Evolutionary conservation across 257 asterid genomes (phyloP).

Genomic region (Salvia splendens): DNA sequence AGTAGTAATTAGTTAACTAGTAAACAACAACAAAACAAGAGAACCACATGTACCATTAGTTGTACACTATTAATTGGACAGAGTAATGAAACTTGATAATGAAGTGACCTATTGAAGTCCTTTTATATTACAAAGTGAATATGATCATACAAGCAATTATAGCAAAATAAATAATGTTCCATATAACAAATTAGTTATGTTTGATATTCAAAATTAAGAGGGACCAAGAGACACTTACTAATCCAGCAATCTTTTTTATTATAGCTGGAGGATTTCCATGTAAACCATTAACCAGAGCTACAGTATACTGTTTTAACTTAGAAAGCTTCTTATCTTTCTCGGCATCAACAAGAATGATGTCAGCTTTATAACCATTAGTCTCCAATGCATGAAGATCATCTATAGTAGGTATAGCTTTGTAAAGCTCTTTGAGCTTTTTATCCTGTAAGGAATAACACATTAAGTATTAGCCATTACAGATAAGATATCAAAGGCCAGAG

Average conservation of each 20-base stretch:
- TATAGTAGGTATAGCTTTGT: constrained; percentile 75
- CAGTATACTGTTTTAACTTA: constrained; percentile 77
- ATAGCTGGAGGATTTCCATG: constrained; percentile 71
- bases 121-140: constrained; percentile 5
- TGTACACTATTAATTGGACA: neutral
- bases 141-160: constrained; percentile 10
- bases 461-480: constrained; percentile 15
- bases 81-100: constrained; percentile 11
- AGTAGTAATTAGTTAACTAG: constrained; percentile 12
- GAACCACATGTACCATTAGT: neutral
- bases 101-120: constrained; percentile 18
- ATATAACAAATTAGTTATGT: constrained; percentile 9
- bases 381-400: constrained; percentile 84
- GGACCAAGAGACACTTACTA: constrained; percentile 60
- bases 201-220: constrained; percentile 4
- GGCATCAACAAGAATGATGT: constrained; percentile 81
- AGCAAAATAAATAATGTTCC: neutral
- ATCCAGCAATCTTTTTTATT: constrained; percentile 92
- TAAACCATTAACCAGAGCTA: constrained; percentile 81
- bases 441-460: constrained; percentile 52
- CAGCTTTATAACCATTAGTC: constrained; percentile 73
- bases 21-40: constrained; percentile 4
- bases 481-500: constrained; percentile 6
- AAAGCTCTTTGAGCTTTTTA: constrained; percentile 81
- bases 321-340: constrained; percentile 89